phyloP scores from a whole-genome alignment of 176 grass and related monocot genomes.

The Coix lacrymajobi region DNA sequence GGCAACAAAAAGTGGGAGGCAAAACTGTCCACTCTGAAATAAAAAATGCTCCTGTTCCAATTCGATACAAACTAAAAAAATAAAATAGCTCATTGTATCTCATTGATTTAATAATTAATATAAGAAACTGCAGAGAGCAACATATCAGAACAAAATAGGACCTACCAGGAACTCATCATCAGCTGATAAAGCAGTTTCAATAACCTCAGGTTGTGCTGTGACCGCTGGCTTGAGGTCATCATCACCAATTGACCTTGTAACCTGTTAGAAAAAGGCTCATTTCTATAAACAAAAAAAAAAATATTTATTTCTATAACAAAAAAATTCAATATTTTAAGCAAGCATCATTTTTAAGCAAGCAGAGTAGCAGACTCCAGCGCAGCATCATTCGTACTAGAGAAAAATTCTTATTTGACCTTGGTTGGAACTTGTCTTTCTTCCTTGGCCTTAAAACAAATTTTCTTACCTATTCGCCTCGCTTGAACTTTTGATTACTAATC shows the following conservation, averaged over 20 bases:
- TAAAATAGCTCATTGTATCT: background rate
- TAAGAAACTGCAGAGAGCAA: background rate
- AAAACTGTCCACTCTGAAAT: background rate
- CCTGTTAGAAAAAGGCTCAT: conserved; percentile 46
- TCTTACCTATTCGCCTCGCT: too few species aligned
- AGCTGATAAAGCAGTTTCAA: conserved; percentile 61
- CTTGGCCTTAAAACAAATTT: too few species aligned
- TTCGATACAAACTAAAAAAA: background rate
- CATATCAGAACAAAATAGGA: conserved; percentile 1
- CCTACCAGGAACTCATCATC: conserved; percentile 85
- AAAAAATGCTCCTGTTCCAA: background rate
- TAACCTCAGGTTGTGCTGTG: conserved; percentile 79
- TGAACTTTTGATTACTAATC: too few species aligned
- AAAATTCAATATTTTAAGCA: background rate
- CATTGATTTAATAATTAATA: conserved; percentile 12
- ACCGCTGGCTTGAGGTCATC: conserved; percentile 96
- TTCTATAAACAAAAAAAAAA: background rate
- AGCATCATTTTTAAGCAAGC: background rate
- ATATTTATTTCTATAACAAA: background rate
- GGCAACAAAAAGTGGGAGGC: background rate
- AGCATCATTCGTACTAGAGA: too few species aligned
- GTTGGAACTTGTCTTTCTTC: too few species aligned
- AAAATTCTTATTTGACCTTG: too few species aligned
- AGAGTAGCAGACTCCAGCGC: background rate
- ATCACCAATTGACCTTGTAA: conserved; percentile 92